These are phyloP conservation scores for Penicillium sclerotiorum DNA, from an alignment of 2,329 filamentous ascomycete species.

Conservation along the genomic window DNA sequence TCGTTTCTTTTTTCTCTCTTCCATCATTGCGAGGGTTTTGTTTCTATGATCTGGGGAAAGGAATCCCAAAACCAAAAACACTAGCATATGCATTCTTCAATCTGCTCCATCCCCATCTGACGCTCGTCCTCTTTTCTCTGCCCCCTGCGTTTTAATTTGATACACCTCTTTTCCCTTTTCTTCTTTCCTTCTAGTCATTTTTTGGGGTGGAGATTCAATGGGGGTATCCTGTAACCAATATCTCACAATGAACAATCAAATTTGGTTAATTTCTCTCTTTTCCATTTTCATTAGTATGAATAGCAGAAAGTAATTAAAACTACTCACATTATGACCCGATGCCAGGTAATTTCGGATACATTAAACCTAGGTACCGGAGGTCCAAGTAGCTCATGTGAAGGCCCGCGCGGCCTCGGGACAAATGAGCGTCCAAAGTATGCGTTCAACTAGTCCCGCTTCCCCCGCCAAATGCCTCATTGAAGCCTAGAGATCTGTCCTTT, in stretches of 20 bases:
- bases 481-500: no score
- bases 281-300: neutral
- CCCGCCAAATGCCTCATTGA: no score
- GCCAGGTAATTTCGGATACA: neutral
- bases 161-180: conserved; percentile 14
- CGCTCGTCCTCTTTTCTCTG: neutral
- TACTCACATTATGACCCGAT: no score
- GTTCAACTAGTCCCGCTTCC: conserved; percentile 9
- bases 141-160: conserved; percentile 17
- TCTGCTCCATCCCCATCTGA: conserved; percentile 1
- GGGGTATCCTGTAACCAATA: conserved; percentile 23
- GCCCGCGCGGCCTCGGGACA: conserved; percentile 21
- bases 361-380: neutral
- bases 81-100: conserved; percentile 10
- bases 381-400: conserved; percentile 22
- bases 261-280: conserved; percentile 3
- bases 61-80: conserved; percentile 7
- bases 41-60: conserved; percentile 3
- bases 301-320: no score
- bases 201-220: conserved; percentile 8
- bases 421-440: conserved; percentile 6
- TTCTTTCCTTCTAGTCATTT: conserved; percentile 1
- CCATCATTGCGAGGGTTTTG: conserved; percentile 8
- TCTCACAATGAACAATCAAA: conserved; percentile 17
- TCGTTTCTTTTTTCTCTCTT: neutral